Conservation (phyloP, 306 rosid genomes). For the Cucurbita maxima region DNA sequence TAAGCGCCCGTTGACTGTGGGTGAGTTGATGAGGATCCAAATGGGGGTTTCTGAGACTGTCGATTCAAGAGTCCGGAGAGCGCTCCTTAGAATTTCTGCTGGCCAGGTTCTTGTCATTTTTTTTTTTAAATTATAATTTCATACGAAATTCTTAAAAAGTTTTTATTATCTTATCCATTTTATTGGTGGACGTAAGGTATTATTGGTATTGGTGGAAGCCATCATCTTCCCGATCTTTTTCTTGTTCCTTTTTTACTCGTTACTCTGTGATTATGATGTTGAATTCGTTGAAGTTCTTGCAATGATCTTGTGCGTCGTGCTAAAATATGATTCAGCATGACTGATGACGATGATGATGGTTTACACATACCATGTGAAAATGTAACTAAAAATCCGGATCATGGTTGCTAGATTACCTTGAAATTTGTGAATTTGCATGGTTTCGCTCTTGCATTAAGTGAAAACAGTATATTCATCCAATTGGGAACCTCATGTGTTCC, state of each 20-base stretch:
- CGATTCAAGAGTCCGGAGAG: constrained; percentile 85
- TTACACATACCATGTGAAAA: not conserved
- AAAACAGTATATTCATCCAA: not conserved
- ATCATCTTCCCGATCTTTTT: not conserved
- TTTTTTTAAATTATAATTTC: not conserved
- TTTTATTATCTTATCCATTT: not conserved
- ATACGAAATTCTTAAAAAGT: not conserved
- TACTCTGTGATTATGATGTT: not conserved
- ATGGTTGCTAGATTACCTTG: not conserved
- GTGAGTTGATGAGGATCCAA: constrained; percentile 90
- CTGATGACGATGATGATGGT: not conserved
- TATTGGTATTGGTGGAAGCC: not conserved
- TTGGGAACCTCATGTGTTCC: not conserved
- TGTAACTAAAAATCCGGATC: not conserved
- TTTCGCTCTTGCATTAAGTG: not conserved
- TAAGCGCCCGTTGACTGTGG: constrained; percentile 64
- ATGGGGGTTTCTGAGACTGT: constrained; percentile 88
- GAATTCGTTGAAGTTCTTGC: not conserved
- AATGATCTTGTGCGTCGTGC: not conserved
- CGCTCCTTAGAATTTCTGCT: constrained; percentile 80
- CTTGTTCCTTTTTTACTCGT: not conserved
- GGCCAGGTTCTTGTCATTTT: constrained; percentile 46
- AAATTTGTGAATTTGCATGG: not conserved
- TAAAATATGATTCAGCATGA: not conserved
- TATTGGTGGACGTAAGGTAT: not conserved